Conservation (phyloP, 306 rosid genomes). For the Quercus ilex region DNA sequence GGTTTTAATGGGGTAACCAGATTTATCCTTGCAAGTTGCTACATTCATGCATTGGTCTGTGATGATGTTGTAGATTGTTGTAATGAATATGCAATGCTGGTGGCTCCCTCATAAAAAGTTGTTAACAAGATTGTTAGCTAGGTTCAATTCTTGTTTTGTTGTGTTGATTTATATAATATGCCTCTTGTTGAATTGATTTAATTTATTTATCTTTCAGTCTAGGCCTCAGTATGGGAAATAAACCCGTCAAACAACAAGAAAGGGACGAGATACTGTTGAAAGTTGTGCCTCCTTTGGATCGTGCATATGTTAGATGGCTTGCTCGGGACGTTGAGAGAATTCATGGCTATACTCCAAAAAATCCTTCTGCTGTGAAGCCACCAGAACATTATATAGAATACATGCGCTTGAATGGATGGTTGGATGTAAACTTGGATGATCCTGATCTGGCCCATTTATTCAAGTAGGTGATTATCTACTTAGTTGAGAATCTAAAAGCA, state of each 20-base stretch:
- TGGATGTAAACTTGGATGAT: conserved; percentile 64
- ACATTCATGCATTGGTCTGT: neutral
- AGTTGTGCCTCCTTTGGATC: conserved; percentile 67
- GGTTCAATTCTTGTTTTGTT: neutral
- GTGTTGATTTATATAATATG: neutral
- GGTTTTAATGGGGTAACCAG: neutral
- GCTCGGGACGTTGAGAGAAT: conserved; percentile 56
- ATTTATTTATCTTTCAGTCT: neutral
- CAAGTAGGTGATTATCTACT: conserved; percentile 32
- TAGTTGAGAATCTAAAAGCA: neutral
- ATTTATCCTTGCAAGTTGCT: neutral
- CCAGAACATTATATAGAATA: conserved; percentile 66
- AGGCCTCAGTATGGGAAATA: conserved; percentile 60
- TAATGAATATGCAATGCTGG: neutral
- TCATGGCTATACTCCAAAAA: conserved; percentile 51
- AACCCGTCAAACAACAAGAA: conserved; percentile 45
- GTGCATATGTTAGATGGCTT: conserved; percentile 50
- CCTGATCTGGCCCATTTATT: conserved; percentile 63
- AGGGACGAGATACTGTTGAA: conserved; percentile 46
- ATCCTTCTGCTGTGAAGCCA: conserved; percentile 50
- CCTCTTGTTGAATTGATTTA: neutral
- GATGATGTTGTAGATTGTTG: neutral
- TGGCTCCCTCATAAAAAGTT: neutral
- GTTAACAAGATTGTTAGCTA: neutral
- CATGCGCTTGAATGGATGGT: conserved; percentile 70